Evolutionary conservation across 768 basidiomycete species (phyloP).

Genomic region (Pisolithus tinctorius): DNA sequence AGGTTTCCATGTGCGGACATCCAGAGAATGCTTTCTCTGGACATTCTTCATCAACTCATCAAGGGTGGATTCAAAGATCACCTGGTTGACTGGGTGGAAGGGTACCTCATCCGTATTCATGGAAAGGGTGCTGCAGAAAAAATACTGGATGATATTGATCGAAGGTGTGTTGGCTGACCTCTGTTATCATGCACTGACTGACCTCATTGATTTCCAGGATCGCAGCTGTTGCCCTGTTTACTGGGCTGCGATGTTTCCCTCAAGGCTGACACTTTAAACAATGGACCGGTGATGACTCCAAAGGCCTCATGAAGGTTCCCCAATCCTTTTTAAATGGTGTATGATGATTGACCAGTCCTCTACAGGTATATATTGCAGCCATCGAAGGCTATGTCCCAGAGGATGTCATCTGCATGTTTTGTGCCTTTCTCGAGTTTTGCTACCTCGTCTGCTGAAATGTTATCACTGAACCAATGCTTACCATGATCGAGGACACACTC

Average conservation of each 20-base stretch:
- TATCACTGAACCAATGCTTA: slow-evolving; percentile 15
- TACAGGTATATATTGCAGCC: not conserved
- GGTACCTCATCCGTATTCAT: not conserved
- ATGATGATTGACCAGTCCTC: not conserved
- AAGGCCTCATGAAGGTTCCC: not conserved
- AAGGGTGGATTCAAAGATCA: slow-evolving; percentile 42
- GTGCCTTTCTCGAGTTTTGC: slow-evolving; percentile 20
- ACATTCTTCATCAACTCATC: slow-evolving; percentile 41
- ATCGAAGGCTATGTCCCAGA: not conserved
- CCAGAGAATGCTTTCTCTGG: slow-evolving; percentile 28
- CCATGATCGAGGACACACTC: slow-evolving; percentile 12
- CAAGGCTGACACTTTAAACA: no score
- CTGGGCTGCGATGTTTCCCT: no score
- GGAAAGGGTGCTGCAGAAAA: no score
- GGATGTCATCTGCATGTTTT: not conserved
- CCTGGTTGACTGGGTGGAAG: slow-evolving; percentile 26
- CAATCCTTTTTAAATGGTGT: not conserved
- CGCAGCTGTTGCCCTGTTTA: no score
- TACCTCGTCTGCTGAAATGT: slow-evolving; percentile 18
- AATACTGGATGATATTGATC: no score
- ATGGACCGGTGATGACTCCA: not conserved
- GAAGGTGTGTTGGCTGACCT: no score
- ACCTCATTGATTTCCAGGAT: no score
- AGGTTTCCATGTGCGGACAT: slow-evolving; percentile 22
- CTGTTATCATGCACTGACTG: no score